These are phyloP conservation scores for Solanum sparsipilum DNA, from an alignment of 257 asterid species.

Conservation along the genomic window DNA sequence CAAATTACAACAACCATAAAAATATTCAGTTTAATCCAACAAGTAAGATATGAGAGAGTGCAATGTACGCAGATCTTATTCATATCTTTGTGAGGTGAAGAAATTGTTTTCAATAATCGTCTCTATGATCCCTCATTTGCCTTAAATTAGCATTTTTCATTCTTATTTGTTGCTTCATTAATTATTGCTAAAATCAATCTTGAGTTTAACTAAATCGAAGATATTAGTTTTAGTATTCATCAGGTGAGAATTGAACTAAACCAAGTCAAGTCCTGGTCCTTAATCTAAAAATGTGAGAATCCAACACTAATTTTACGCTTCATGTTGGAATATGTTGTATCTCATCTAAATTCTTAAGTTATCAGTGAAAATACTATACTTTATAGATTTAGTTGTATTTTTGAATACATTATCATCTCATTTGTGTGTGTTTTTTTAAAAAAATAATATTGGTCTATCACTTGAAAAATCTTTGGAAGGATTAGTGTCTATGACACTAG, in stretches of 20 bases:
- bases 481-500: neutral
- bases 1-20: neutral
- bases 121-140: neutral
- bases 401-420: neutral
- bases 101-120: neutral
- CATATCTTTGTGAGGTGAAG: neutral
- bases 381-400: neutral
- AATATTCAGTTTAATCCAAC: neutral
- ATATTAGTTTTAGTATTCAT: neutral
- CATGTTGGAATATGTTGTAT: neutral
- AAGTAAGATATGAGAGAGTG: accelerated
- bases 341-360: neutral
- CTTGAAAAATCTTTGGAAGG: neutral
- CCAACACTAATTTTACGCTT: neutral
- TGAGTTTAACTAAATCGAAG: neutral
- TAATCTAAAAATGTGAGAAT: neutral
- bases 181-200: neutral
- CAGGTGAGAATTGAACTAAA: neutral
- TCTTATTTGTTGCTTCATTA: neutral
- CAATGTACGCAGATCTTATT: neutral
- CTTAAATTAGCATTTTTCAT: neutral
- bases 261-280: neutral
- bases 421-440: neutral
- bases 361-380: neutral
- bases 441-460: neutral